Conservation (phyloP, 768 basidiomycete species). For the Lactarius vividus region DNA sequence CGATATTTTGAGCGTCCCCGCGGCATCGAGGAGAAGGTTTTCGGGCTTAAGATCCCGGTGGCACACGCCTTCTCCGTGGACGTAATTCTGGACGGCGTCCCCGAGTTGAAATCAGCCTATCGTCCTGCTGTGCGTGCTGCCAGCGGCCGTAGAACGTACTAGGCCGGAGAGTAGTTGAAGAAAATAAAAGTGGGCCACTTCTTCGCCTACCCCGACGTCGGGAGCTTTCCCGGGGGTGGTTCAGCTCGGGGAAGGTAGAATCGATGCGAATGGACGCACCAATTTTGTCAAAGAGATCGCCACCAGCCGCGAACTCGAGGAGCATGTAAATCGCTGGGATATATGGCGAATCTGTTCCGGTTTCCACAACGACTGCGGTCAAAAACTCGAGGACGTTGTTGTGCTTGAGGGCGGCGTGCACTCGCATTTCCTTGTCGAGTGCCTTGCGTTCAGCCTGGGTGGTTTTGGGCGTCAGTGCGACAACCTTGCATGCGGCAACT, state of each 20-base stretch:
- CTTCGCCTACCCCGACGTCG: constrained; percentile 81
- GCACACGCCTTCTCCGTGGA: constrained; percentile 87
- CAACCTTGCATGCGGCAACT: constrained; percentile 86
- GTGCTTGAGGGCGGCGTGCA: constrained; percentile 81
- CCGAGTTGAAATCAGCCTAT: constrained; percentile 8
- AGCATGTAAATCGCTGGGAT: constrained; percentile 89
- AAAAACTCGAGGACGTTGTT: constrained; percentile 80
- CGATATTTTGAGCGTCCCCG: constrained; percentile 86
- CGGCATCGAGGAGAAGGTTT: constrained; percentile 82
- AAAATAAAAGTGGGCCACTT: constrained; percentile 90
- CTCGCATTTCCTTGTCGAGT: constrained; percentile 88
- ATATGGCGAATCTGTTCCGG: constrained; percentile 49
- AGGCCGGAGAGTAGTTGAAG: constrained; percentile 81
- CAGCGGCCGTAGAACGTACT: constrained; percentile 42
- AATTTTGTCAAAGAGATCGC: constrained; percentile 98
- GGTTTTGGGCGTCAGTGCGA: constrained; percentile 60
- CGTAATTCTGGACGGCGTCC: constrained; percentile 55
- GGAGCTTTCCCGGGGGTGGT: constrained; percentile 56
- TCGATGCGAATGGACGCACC: constrained; percentile 50
- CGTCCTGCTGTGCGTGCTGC: background rate
- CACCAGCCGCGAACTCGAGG: constrained; percentile 88
- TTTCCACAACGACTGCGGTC: constrained; percentile 72
- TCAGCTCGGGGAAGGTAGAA: background rate
- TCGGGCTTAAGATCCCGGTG: constrained; percentile 98
- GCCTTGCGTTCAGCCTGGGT: constrained; percentile 71